Conservation (phyloP, 73 alveolate species). For the Paramecium octaurelia region DNA sequence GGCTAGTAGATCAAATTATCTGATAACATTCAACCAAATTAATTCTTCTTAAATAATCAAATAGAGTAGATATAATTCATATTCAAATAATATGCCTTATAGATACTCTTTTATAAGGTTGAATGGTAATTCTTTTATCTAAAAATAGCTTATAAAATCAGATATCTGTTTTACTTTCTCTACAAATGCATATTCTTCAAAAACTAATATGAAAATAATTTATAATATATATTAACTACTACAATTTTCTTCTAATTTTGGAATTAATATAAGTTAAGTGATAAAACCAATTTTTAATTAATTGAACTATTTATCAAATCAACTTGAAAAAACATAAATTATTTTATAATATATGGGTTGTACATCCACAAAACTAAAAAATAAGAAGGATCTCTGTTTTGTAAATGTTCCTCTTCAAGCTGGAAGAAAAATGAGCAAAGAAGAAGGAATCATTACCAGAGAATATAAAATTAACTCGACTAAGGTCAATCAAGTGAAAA, state of each 20-base stretch:
- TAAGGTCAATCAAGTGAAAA: neutral
- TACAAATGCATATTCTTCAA: neutral
- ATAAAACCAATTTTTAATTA: neutral
- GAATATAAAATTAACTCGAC: neutral
- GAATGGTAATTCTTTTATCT: neutral
- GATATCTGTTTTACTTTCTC: neutral
- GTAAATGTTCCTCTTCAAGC: neutral
- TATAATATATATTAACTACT: neutral
- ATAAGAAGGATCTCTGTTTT: neutral
- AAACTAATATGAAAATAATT: neutral
- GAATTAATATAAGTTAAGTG: neutral
- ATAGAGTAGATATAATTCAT: neutral
- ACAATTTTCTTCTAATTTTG: neutral
- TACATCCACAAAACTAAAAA: neutral
- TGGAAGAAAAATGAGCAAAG: neutral
- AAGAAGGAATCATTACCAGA: neutral
- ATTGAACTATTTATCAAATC: neutral
- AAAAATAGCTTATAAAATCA: neutral
- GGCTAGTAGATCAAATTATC: neutral
- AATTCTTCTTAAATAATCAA: neutral
- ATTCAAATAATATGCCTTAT: neutral
- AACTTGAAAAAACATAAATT: neutral
- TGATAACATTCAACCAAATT: neutral
- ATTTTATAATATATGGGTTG: conserved; percentile 2
- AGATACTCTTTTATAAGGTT: neutral